A percentile compares a stretch with the other conserved stretches of the same genome.
Conservation (phyloP, 2,329 filamentous ascomycete genomes). For the Chrysoporthe deuterocubensis region DNA sequence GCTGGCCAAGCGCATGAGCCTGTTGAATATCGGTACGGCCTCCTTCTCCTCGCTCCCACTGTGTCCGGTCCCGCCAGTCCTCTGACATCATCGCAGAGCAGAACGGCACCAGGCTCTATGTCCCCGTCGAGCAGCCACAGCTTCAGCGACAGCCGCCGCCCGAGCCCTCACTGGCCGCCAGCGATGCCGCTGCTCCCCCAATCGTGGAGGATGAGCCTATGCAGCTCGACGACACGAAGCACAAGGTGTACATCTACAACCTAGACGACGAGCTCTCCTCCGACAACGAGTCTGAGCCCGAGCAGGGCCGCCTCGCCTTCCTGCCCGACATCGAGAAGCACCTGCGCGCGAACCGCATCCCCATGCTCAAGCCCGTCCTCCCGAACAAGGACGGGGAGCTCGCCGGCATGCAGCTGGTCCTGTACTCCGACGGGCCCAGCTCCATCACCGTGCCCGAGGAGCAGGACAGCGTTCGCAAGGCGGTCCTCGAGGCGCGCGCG, state of each 20-base stretch:
- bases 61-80: constrained; percentile 19
- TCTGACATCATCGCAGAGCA: constrained; percentile 51
- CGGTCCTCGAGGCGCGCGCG: constrained; percentile 78
- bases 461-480: constrained; percentile 77
- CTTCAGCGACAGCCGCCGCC: constrained; percentile 27
- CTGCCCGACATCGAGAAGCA: constrained; percentile 85
- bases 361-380: constrained; percentile 56
- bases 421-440: constrained; percentile 75
- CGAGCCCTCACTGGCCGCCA: constrained; percentile 26
- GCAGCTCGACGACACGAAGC: constrained; percentile 83
- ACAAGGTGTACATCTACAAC: constrained; percentile 90
- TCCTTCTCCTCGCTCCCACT: constrained; percentile 16
- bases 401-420: constrained; percentile 73
- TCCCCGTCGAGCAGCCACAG: constrained; percentile 60
- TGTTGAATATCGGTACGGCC: constrained; percentile 76
- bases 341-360: constrained; percentile 70
- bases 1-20: constrained; percentile 80
- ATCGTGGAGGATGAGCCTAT: constrained; percentile 71
- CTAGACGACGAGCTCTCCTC: constrained; percentile 82
- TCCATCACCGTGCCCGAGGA: constrained; percentile 77
- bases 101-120: constrained; percentile 67
- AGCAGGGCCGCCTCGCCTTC: constrained; percentile 71
- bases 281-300: constrained; percentile 49
- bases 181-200: constrained; percentile 24
- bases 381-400: constrained; percentile 58